A percentile compares a stretch with the other conserved stretches of the same genome.
Evolutionary conservation across 2,329 filamentous ascomycete species (phyloP).

Genomic region (Sporothrix pseudoabietina): DNA sequence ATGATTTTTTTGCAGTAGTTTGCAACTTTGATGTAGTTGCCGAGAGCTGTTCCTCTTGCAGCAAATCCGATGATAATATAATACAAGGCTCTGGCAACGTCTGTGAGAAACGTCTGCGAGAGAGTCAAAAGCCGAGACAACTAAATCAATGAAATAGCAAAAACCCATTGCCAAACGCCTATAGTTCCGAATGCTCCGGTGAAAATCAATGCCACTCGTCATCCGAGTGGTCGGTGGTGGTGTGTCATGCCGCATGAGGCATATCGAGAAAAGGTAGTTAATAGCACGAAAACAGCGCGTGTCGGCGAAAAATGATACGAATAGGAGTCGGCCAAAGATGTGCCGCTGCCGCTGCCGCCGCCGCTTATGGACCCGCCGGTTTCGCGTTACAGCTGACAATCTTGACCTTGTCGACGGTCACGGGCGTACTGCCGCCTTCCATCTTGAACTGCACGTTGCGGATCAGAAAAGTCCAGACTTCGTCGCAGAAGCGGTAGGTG

Average conservation of each 20-base stretch:
- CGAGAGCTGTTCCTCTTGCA: not conserved
- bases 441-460: slow-evolving; percentile 99
- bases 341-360: too few species aligned
- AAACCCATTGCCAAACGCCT: not conserved
- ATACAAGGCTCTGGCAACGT: not conserved
- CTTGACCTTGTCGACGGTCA: slow-evolving; percentile 86
- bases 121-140: not conserved
- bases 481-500: slow-evolving; percentile 98
- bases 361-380: slow-evolving; percentile 39
- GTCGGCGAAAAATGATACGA: not conserved
- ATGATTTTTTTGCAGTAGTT: slow-evolving; percentile 2
- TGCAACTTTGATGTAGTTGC: not conserved
- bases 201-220: not conserved
- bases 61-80: not conserved
- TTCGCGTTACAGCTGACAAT: slow-evolving; percentile 98
- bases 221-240: not conserved
- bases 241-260: not conserved
- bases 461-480: slow-evolving; percentile 99
- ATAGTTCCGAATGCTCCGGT: slow-evolving; percentile 4
- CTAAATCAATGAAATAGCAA: not conserved
- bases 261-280: not conserved
- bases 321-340: too few species aligned
- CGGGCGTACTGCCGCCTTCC: slow-evolving; percentile 71
- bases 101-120: not conserved
- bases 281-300: not conserved